These are phyloP conservation scores for Austroboletus rostrupii DNA, from an alignment of 1,284 basidiomycete genomes.

Conservation along the genomic window DNA sequence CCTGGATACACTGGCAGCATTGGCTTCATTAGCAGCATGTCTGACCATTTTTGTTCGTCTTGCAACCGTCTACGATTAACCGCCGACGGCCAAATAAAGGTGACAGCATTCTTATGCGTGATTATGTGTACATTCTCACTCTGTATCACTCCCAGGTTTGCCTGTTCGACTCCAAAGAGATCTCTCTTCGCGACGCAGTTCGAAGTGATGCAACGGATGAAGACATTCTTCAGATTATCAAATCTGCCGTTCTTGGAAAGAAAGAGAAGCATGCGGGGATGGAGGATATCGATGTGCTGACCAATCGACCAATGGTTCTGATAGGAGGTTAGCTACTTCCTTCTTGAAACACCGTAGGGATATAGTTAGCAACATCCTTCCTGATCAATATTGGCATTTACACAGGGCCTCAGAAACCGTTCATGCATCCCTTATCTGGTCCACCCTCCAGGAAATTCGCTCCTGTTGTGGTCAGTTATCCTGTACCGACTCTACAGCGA, in stretches of 20 bases:
- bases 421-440: slow-evolving; percentile 3
- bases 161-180: slow-evolving; percentile 81
- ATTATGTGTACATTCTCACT: slow-evolving; percentile 7
- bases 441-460: not conserved
- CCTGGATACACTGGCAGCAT: slow-evolving; percentile 72
- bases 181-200: slow-evolving; percentile 76
- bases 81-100: slow-evolving; percentile 89
- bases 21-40: slow-evolving; percentile 91
- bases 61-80: slow-evolving; percentile 84
- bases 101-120: slow-evolving; percentile 25
- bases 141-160: slow-evolving; percentile 56
- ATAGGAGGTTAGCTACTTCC: slow-evolving; percentile 78
- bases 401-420: slow-evolving; percentile 19
- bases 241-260: slow-evolving; percentile 67
- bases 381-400: slow-evolving; percentile 26
- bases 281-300: slow-evolving; percentile 72
- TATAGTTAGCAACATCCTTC: slow-evolving; percentile 17
- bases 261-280: slow-evolving; percentile 83
- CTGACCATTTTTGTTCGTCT: slow-evolving; percentile 84
- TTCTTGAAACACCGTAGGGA: slow-evolving; percentile 19
- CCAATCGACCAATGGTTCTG: slow-evolving; percentile 84
- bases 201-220: slow-evolving; percentile 61
- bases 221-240: slow-evolving; percentile 62
- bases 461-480: not conserved
- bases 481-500: slow-evolving; percentile 8